Evolutionary conservation across 345 rosid species (phyloP), one percentile per base, ranked within the genome.

Genomic region (Salix exigua): DNA sequence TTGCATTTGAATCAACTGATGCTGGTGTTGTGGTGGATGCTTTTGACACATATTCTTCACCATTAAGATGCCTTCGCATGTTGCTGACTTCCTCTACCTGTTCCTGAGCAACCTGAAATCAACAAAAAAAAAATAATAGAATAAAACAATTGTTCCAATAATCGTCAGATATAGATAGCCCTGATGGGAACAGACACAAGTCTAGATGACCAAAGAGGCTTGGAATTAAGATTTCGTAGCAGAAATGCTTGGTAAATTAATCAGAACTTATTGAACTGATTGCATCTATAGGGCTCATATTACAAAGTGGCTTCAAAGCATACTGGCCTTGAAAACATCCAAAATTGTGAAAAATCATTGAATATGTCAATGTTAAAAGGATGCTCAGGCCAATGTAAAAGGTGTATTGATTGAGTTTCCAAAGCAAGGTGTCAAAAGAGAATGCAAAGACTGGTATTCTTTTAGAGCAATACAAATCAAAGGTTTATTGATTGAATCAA

Each of bases 31-130:
- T 51, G 21, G 55, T 82, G 14, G 90, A 76, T 38, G 83, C 85
- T 38, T 83, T 86, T 28, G 86, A 62, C 66, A 76, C 66, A 60
- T 81, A 86, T 75, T 91, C 79, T 73, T 89, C 97, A 68, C 86
- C 89, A 28, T 78, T 66, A 38, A 96, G 92, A 66, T 64, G 85
- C 83, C 81, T 89, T 81, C 87, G 83, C 98, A 93, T 96, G 75
- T 75, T 81, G 85, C 78, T 79, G 31, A 91, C 89, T 88, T 91
- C 97, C 70, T 91, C 94, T 3, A 76, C 88, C 76, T 88, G 94
- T 79, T 89, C 97, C 73, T 91, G 81, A 19, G 96, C 96, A 48
- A 92, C 96, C 98, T 95, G 80, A 77, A 78, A 79, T 74, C 65
- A 18, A 44, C 82, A 28, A 68, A 68, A 71, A 55, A 51, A 55